These are phyloP conservation scores for Triticum dicoccoides DNA, from an alignment of 176 grass and related monocot genomes.

Conservation along the genomic window DNA sequence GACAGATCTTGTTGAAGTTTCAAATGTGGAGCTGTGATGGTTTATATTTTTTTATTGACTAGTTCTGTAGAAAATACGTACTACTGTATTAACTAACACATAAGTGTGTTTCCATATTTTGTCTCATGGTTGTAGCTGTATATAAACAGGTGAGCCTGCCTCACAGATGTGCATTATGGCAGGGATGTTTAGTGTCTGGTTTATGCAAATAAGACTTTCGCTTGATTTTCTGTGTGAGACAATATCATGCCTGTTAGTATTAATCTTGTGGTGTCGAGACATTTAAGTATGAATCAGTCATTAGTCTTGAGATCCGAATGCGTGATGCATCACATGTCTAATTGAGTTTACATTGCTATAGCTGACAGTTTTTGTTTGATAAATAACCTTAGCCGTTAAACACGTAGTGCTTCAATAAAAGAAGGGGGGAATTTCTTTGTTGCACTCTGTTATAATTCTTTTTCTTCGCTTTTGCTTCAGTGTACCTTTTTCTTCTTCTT, in stretches of 20 bases:
- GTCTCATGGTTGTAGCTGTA: not conserved
- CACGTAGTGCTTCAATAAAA: not conserved
- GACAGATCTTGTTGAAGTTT: not conserved
- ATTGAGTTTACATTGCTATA: not conserved
- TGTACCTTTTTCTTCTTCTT: not conserved
- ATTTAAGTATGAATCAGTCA: not conserved
- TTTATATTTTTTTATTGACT: not conserved
- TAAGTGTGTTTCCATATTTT: not conserved
- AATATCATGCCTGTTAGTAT: not conserved
- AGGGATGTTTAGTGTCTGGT: not conserved
- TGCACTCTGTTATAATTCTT: not conserved
- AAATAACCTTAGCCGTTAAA: not conserved
- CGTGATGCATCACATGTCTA: not conserved
- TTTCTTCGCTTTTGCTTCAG: not conserved
- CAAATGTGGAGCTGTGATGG: not conserved
- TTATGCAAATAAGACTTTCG: not conserved
- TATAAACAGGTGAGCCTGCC: not conserved
- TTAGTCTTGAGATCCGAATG: not conserved
- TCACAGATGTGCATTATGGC: not conserved
- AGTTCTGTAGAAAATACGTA: not conserved
- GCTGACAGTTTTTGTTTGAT: constrained; percentile 1
- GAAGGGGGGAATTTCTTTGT: not conserved
- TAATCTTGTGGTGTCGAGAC: not conserved
- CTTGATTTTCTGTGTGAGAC: not conserved
- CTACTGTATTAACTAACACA: not conserved